These are phyloP conservation scores for Paraleonurus japonicus DNA, from an alignment of 257 asterid genomes.

Conservation along the genomic window DNA sequence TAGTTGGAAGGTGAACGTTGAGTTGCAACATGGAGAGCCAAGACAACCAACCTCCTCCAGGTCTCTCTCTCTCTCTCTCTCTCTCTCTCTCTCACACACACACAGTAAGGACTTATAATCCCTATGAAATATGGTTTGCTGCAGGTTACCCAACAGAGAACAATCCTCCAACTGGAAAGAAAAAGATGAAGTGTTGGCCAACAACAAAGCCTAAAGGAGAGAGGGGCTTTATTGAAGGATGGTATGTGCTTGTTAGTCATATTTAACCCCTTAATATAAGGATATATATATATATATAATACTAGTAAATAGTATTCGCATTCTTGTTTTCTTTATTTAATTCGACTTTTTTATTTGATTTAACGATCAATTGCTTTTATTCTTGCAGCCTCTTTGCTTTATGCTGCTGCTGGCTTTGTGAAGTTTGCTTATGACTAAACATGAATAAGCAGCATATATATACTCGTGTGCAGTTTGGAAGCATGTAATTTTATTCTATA, in stretches of 20 bases:
- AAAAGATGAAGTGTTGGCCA: constrained; percentile 46
- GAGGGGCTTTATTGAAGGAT: constrained; percentile 71
- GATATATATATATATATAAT: too few relatives aligned
- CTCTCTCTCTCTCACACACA: background rate
- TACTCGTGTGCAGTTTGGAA: background rate
- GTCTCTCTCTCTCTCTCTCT: constrained; percentile 27
- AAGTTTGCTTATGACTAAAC: constrained; percentile 39
- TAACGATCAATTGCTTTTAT: background rate
- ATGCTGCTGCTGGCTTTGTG: constrained; percentile 83
- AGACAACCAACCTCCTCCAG: constrained; percentile 50
- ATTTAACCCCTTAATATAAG: background rate
- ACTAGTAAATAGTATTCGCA: too few relatives aligned
- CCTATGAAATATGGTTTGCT: background rate
- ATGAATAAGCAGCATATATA: background rate
- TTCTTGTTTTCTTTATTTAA: background rate
- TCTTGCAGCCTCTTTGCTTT: constrained; percentile 62
- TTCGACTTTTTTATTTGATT: background rate
- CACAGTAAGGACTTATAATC: background rate
- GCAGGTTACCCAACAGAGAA: constrained; percentile 60
- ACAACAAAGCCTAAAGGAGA: constrained; percentile 66
- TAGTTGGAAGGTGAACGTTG: too few relatives aligned
- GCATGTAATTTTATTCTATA: background rate
- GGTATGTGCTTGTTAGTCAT: constrained; percentile 33
- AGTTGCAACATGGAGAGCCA: constrained; percentile 38
- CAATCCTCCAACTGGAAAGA: constrained; percentile 35